These are phyloP conservation scores for Boletus bicolor DNA, from an alignment of 768 basidiomycete species.

Conservation along the genomic window DNA sequence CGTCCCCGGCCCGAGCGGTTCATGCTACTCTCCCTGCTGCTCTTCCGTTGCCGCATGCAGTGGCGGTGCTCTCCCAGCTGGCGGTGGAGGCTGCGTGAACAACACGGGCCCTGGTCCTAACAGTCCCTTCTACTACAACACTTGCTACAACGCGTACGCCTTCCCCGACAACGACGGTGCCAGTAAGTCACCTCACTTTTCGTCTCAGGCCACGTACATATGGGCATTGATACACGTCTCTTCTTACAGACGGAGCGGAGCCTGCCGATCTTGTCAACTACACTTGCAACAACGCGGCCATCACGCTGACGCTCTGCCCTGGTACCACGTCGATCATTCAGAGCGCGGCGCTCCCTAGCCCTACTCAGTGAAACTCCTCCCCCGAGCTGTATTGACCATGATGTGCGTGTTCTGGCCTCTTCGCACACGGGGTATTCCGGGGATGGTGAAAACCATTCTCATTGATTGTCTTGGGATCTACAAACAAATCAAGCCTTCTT, in stretches of 20 bases:
- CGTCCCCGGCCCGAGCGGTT: conserved; percentile 24
- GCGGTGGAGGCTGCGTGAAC: conserved; percentile 28
- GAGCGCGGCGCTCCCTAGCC: not conserved
- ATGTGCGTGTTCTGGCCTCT: not conserved
- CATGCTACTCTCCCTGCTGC: conserved; percentile 32
- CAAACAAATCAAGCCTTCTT: too few species aligned
- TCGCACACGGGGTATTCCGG: not conserved
- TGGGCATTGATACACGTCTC: not conserved
- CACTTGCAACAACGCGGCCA: conserved; percentile 26
- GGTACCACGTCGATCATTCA: conserved; percentile 17
- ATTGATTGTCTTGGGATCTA: not conserved
- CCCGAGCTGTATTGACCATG: not conserved
- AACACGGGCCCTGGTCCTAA: conserved; percentile 30
- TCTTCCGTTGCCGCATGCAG: conserved; percentile 27
- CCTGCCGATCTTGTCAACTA: conserved; percentile 31
- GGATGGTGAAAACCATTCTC: not conserved
- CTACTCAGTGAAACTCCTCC: not conserved
- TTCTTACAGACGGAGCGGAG: conserved; percentile 19
- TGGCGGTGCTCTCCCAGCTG: conserved; percentile 26
- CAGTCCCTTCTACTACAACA: conserved; percentile 29
- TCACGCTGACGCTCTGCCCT: conserved; percentile 32
- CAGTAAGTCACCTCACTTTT: conserved; percentile 8
- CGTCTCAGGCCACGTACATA: not conserved
- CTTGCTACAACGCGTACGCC: conserved; percentile 31
- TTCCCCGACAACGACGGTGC: conserved; percentile 34